phyloP scores from a whole-genome alignment of 768 basidiomycete genomes.

The Tulasnella calospora region DNA sequence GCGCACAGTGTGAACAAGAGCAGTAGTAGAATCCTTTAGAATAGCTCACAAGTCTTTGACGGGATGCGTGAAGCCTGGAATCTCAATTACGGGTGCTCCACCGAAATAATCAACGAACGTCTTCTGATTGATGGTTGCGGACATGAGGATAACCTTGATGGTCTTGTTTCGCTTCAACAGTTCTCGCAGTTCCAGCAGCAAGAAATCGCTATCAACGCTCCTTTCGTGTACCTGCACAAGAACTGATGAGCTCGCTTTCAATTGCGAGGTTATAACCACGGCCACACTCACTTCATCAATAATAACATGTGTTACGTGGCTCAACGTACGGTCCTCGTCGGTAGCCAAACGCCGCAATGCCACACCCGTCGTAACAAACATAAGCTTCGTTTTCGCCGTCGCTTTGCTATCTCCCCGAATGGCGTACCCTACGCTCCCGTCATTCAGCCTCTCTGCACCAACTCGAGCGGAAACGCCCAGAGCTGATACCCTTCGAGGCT shows the following conservation, averaged over 20 bases:
- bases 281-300: slow-evolving; percentile 73
- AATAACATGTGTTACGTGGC: slow-evolving; percentile 73
- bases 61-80: slow-evolving; percentile 77
- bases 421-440: slow-evolving; percentile 79
- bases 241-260: not conserved
- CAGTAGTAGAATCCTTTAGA: not conserved
- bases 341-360: slow-evolving; percentile 70
- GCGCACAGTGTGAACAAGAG: slow-evolving; percentile 15
- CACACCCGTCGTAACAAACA: slow-evolving; percentile 96
- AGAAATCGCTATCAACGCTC: slow-evolving; percentile 83
- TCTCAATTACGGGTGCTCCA: slow-evolving; percentile 71
- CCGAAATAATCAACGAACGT: slow-evolving; percentile 79
- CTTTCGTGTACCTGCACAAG: slow-evolving; percentile 75
- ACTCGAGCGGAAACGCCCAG: slow-evolving; percentile 85
- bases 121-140: slow-evolving; percentile 89
- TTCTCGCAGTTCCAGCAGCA: slow-evolving; percentile 78
- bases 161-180: slow-evolving; percentile 56
- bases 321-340: slow-evolving; percentile 57
- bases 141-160: slow-evolving; percentile 79
- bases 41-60: slow-evolving; percentile 62
- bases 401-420: slow-evolving; percentile 82
- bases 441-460: slow-evolving; percentile 69
- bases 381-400: slow-evolving; percentile 59
- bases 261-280: not conserved
- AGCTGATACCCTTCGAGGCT: slow-evolving; percentile 84